Conservation (phyloP, 78 protist genomes). For the Chrysochromulina tobinii region DNA sequence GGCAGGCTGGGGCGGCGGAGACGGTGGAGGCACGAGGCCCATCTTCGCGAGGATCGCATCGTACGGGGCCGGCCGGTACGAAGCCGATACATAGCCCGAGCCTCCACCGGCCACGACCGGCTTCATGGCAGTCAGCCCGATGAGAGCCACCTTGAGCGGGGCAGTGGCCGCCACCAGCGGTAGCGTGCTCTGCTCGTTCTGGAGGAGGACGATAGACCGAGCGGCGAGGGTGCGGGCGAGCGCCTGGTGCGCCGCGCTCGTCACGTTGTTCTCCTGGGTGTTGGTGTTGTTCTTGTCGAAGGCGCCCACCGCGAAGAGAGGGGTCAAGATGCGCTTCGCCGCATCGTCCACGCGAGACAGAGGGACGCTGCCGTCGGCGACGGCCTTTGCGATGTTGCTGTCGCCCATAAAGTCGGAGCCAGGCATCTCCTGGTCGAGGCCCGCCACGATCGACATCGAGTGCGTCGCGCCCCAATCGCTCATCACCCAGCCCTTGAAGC, state of each 20-base stretch:
- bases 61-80: not conserved
- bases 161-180: not conserved
- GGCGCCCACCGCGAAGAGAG: conserved; percentile 25
- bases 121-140: not conserved
- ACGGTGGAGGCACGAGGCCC: not conserved
- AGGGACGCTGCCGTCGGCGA: not conserved
- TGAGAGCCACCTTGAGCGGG: conserved; percentile 4
- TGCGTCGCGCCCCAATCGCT: conserved; percentile 40
- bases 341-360: not conserved
- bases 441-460: not conserved
- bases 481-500: conserved; percentile 32
- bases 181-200: conserved; percentile 31
- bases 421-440: conserved; percentile 23
- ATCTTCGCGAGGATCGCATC: not conserved
- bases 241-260: not conserved
- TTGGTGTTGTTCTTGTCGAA: conserved; percentile 33
- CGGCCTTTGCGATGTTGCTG: not conserved
- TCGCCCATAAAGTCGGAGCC: not conserved
- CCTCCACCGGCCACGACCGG: conserved; percentile 43
- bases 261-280: conserved; percentile 30
- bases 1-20: not conserved
- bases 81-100: conserved; percentile 34
- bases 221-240: not conserved
- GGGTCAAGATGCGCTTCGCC: not conserved
- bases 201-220: conserved; percentile 43